Base-by-base conservation (phyloP, 2,329 filamentous ascomycete genomes). In the Sphaerulina musiva region DNA sequence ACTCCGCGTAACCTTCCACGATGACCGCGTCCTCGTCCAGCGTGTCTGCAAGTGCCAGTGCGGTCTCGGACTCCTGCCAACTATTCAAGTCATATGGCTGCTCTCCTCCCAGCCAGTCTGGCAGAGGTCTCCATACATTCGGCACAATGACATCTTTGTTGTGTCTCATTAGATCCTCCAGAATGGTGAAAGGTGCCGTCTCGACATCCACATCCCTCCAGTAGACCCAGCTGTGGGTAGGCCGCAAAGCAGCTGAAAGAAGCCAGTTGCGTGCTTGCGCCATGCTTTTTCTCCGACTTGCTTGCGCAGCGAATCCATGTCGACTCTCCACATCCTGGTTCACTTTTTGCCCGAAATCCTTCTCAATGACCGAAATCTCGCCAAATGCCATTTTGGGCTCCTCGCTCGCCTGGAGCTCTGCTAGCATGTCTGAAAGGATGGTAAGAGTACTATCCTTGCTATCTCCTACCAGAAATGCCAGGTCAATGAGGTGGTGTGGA, bases 121-220 rank as follows among this genome's bases (percentile, higher is more conserved):
- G 93, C 46, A 98, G 81, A n/a, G 93, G 93, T 61, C 93, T 85
- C 93, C 93, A 98, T 56, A 98, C 93, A 75, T 98, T 98, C 7
- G 93, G 93, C 53, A 98, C 93, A 68, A 96, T 98, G 31, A 98
- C 85, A 69, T 98, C 93, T 73, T 96, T 97, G 74, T 98, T 95
- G 68, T 98, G 93, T 59, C 92, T 84, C 93, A 98, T 98, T 51
- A 98, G 75, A 74, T 98, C 93, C 69, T 98, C 93, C 59, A 98
- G 75, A 64, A 98, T 97, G 0, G 93, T 97, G 68, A 92, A 93
- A 0, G 93, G 93, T 2, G 93, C 93, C 1, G 93, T 98, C 73
- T 97, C 90, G 7, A 98, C 93, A 73, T 98, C 93, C 23, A 95
- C 93, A 74, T 98, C 93, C 72, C 93, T 84, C 93, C 93, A 98